Conservation (phyloP, 176 grass and related monocot species). For the Pharus latifolius region DNA sequence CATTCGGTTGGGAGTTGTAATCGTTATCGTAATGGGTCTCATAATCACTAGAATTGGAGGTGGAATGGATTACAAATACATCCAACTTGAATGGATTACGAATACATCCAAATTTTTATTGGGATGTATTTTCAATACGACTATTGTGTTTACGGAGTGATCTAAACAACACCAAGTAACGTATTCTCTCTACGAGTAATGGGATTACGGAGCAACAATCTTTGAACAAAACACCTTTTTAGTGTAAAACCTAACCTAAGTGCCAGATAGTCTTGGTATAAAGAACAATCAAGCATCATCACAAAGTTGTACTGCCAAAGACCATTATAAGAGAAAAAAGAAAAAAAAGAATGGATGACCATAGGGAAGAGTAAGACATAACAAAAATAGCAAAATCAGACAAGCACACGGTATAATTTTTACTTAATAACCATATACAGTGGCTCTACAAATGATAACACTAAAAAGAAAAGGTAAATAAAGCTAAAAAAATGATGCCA, state of each 20-base stretch:
- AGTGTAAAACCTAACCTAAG: background rate
- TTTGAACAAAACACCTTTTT: too few species aligned
- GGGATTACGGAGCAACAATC: too few species aligned
- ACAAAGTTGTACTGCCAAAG: background rate
- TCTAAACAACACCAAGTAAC: too few species aligned
- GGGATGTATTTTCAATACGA: too few species aligned
- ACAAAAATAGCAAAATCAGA: background rate
- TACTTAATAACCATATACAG: background rate
- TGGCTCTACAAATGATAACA: background rate
- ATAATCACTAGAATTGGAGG: too few species aligned
- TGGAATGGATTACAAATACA: too few species aligned
- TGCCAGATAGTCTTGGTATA: background rate
- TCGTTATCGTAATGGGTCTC: too few species aligned
- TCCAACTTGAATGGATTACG: too few species aligned
- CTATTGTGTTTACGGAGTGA: too few species aligned
- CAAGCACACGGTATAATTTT: background rate
- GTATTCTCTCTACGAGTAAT: too few species aligned
- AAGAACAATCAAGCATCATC: background rate
- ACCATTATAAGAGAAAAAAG: background rate
- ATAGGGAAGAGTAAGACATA: background rate
- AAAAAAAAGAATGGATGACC: background rate
- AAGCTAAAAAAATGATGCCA: background rate
- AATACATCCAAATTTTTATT: too few species aligned
- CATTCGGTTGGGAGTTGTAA: too few species aligned
- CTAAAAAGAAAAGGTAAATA: background rate